Conservation (phyloP, 1,284 basidiomycete genomes). For the Puccinia polysora region DNA sequence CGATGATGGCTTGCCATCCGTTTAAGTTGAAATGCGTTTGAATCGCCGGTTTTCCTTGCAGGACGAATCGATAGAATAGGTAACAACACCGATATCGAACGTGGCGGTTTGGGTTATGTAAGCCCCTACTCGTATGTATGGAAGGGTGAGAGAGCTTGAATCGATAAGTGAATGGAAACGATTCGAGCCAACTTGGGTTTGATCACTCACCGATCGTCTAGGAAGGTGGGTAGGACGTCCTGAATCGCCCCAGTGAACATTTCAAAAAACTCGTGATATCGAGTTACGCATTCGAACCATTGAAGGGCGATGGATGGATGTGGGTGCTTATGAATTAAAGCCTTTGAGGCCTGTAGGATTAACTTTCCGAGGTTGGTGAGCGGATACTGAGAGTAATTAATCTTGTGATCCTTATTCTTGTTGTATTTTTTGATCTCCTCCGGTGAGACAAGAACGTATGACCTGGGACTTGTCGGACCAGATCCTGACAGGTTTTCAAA, state of each 20-base stretch:
- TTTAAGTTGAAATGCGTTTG: constrained; percentile 57
- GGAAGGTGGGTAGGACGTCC: constrained; percentile 80
- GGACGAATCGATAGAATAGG: constrained; percentile 87
- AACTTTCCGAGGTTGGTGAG: constrained; percentile 87
- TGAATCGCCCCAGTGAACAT: constrained; percentile 78
- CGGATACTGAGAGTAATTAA: constrained; percentile 57
- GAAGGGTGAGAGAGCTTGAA: neutral
- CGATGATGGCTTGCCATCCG: constrained; percentile 47
- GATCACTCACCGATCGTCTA: constrained; percentile 57
- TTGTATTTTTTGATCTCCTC: constrained; percentile 42
- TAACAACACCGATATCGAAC: constrained; percentile 82
- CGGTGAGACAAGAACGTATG: constrained; percentile 33
- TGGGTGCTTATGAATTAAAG: constrained; percentile 75
- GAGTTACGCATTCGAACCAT: constrained; percentile 84
- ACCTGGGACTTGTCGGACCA: constrained; percentile 17
- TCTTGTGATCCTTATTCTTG: constrained; percentile 42
- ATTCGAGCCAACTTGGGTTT: neutral
- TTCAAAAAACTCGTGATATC: constrained; percentile 96
- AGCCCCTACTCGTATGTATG: constrained; percentile 62
- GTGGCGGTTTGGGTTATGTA: constrained; percentile 71
- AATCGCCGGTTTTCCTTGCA: constrained; percentile 74
- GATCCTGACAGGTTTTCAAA: no score
- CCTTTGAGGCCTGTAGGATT: constrained; percentile 75
- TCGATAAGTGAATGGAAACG: no score
- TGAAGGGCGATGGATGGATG: constrained; percentile 84